phyloP scores from a whole-genome alignment of 352 stramenopile genomes.

The Globisporangium camurandrum region DNA sequence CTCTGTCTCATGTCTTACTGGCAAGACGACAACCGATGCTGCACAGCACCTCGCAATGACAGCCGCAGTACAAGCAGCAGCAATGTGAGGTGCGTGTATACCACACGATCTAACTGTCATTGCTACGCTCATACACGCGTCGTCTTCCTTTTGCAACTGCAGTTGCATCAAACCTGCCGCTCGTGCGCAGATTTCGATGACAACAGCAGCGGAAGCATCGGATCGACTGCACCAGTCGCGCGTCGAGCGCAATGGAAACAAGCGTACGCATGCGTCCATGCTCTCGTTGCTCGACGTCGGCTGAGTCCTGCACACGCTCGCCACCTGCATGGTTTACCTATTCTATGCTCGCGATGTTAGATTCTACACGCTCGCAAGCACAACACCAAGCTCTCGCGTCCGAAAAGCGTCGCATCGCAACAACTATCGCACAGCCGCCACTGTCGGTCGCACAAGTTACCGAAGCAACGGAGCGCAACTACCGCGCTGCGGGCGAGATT shows the following conservation, averaged over 20 bases:
- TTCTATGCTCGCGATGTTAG: slow-evolving; percentile 4
- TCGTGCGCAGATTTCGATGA: slow-evolving; percentile 1
- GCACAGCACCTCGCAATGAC: no score
- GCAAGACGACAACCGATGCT: slow-evolving; percentile 11
- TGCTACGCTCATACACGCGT: no score
- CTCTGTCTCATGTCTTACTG: no score
- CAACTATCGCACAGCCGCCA: slow-evolving; percentile 7
- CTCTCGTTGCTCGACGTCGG: not conserved
- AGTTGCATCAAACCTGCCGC: no score
- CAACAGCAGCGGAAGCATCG: slow-evolving; percentile 1
- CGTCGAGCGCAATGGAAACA: slow-evolving; percentile 7
- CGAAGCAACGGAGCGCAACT: slow-evolving; percentile 32
- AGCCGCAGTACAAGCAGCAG: not conserved
- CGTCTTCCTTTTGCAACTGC: no score
- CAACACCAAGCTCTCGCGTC: slow-evolving; percentile 14
- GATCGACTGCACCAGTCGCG: slow-evolving; percentile 7
- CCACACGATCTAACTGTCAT: no score
- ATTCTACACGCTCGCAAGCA: slow-evolving; percentile 12
- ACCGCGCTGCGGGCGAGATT: slow-evolving; percentile 19
- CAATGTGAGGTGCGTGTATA: no score
- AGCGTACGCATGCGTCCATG: not conserved
- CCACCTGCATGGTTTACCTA: no score
- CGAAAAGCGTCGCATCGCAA: slow-evolving; percentile 19
- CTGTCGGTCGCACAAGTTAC: slow-evolving; percentile 16
- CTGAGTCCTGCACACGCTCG: no score